A percentile compares a stretch with the other conserved stretches of the same genome.
These are phyloP conservation scores for Phytopythium kandeliae DNA, from an alignment of 352 stramenopile species.

Conservation along the genomic window DNA sequence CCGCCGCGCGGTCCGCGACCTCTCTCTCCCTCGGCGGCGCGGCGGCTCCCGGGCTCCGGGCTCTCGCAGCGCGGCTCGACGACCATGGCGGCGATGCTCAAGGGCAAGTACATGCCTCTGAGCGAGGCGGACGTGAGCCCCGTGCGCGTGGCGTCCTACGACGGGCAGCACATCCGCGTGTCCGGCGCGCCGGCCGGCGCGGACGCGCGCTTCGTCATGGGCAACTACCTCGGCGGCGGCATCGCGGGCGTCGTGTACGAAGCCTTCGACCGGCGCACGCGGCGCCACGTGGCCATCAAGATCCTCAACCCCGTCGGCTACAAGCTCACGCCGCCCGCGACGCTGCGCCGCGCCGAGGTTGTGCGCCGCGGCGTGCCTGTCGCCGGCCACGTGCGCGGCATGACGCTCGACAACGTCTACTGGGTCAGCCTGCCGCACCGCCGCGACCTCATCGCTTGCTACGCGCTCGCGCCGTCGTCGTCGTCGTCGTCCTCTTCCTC, in stretches of 20 bases:
- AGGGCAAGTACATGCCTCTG: constrained; percentile 86
- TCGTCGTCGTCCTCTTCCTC: not conserved
- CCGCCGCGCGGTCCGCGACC: no score
- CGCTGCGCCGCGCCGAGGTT: constrained; percentile 82
- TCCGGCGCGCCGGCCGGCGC: not conserved
- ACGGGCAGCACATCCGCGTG: constrained; percentile 74
- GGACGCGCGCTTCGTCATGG: constrained; percentile 64
- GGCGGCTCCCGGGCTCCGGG: no score
- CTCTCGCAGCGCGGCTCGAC: not conserved
- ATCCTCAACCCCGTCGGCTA: constrained; percentile 97
- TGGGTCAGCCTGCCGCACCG: constrained; percentile 66
- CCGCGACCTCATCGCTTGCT: constrained; percentile 63
- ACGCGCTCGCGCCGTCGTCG: constrained; percentile 29
- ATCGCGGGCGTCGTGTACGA: constrained; percentile 93
- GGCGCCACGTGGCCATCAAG: constrained; percentile 92
- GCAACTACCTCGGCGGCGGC: constrained; percentile 90
- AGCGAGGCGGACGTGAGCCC: constrained; percentile 78
- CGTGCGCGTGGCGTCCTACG: constrained; percentile 66
- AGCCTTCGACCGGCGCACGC: constrained; percentile 68
- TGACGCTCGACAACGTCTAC: constrained; percentile 75
- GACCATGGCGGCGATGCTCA: constrained; percentile 21
- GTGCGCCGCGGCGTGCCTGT: constrained; percentile 64
- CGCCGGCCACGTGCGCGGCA: constrained; percentile 38
- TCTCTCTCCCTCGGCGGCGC: no score
- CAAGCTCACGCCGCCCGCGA: constrained; percentile 76